Percentiles rank a stretch among this genome's conserved stretches.
These are phyloP conservation scores for Carex parvula DNA, from an alignment of 176 grass and related monocot genomes.

Conservation along the genomic window DNA sequence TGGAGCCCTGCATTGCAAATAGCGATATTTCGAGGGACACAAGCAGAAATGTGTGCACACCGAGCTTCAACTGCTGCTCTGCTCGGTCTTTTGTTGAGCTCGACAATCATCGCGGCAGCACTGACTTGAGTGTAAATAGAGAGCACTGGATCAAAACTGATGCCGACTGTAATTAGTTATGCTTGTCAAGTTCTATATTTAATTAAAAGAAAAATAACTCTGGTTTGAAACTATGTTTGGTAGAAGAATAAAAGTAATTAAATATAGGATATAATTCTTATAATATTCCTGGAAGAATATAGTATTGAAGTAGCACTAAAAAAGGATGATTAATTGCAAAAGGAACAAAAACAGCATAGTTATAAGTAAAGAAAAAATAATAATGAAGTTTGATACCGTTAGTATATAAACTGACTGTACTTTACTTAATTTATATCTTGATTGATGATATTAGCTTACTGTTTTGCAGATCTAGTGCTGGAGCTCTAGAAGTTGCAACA, in stretches of 20 bases:
- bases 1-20: background rate
- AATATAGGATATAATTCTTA: background rate
- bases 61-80: constrained; percentile 56
- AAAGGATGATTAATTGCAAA: background rate
- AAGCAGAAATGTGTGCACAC: constrained; percentile 33
- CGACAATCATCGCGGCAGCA: constrained; percentile 2
- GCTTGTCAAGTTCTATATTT: background rate
- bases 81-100: constrained; percentile 34
- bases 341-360: background rate
- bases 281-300: background rate
- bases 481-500: constrained; percentile 42
- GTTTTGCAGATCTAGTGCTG: constrained; percentile 76
- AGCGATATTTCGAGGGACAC: constrained; percentile 20
- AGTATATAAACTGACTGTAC: background rate
- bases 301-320: background rate
- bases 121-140: constrained; percentile 41
- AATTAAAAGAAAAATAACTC: background rate
- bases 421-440: background rate
- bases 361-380: background rate
- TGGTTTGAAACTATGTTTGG: background rate
- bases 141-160: constrained; percentile 98
- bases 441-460: background rate
- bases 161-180: constrained; percentile 85
- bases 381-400: background rate
- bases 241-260: background rate